These are phyloP conservation scores for Zymoseptoria crescenta DNA, from an alignment of 2,329 filamentous ascomycete genomes.

Conservation along the genomic window DNA sequence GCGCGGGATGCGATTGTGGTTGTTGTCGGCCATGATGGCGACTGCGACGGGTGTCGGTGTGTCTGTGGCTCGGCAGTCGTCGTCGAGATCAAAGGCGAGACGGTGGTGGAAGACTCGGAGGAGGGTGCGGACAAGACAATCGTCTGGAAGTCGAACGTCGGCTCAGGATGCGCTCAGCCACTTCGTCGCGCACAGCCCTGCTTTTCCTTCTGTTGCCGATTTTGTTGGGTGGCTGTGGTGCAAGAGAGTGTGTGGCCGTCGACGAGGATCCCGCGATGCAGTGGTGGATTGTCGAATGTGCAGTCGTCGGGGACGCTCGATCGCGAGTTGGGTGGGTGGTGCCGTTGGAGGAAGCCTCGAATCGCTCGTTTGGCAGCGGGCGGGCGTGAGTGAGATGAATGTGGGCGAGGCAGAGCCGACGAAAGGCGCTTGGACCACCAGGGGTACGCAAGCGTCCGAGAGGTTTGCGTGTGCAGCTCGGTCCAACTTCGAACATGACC, in stretches of 20 bases:
- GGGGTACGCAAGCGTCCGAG: background rate
- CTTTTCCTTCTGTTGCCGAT: background rate
- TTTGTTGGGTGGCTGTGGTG: background rate
- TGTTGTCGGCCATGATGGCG: slow-evolving; percentile 21
- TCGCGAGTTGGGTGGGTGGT: background rate
- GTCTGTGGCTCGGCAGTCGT: background rate
- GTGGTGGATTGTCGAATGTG: background rate
- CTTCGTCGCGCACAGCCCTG: background rate
- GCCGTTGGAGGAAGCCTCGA: background rate
- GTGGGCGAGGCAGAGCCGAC: background rate
- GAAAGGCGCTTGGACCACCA: background rate
- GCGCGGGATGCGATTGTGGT: slow-evolving; percentile 22
- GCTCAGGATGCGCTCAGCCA: background rate
- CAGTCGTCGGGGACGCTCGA: background rate
- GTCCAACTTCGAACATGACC: background rate
- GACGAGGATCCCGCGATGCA: background rate
- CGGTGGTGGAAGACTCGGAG: background rate
- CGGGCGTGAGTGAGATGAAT: background rate
- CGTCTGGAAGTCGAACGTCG: background rate
- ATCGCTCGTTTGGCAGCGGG: background rate
- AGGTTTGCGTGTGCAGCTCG: background rate
- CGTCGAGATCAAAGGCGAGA: background rate
- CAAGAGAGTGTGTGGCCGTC: background rate
- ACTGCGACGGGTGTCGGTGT: background rate
- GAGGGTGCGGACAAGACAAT: background rate